Evolutionary conservation across 257 asterid species (phyloP).

Genomic region (Cordia subcordata): DNA sequence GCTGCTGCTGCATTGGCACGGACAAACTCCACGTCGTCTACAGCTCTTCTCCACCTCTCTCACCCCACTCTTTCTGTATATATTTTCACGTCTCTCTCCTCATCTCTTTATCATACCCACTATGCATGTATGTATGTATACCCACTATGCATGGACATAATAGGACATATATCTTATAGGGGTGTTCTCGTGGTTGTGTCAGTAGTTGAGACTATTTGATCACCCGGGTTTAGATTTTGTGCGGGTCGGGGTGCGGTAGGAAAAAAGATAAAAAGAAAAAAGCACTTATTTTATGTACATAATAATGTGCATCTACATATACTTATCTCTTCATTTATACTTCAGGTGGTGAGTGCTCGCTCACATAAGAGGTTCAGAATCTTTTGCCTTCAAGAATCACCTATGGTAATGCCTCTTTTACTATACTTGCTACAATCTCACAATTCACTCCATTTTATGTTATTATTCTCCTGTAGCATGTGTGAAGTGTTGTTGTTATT

Average conservation of each 20-base stretch:
- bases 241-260: too few species aligned
- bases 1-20: slow-evolving; percentile 46
- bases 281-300: too few species aligned
- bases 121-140: not conserved
- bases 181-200: too few species aligned
- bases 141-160: not conserved
- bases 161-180: too few species aligned
- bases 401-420: not conserved
- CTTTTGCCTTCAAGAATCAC: slow-evolving; percentile 24
- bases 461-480: too few species aligned
- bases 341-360: slow-evolving; percentile 22
- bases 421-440: too few species aligned
- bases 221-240: too few species aligned
- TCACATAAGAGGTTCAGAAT: slow-evolving; percentile 23
- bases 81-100: not conserved
- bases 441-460: too few species aligned
- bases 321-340: slow-evolving; percentile 1
- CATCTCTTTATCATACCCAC: not conserved
- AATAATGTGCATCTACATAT: too few species aligned
- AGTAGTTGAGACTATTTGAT: too few species aligned
- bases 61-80: slow-evolving; percentile 28
- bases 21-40: slow-evolving; percentile 46
- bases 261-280: too few species aligned
- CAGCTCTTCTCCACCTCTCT: slow-evolving; percentile 27
- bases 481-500: too few species aligned